Evolutionary conservation across 2,329 filamentous ascomycete species (phyloP), one percentile per base, ranked within the genome.

Genomic region (Cytospora leucostoma): DNA sequence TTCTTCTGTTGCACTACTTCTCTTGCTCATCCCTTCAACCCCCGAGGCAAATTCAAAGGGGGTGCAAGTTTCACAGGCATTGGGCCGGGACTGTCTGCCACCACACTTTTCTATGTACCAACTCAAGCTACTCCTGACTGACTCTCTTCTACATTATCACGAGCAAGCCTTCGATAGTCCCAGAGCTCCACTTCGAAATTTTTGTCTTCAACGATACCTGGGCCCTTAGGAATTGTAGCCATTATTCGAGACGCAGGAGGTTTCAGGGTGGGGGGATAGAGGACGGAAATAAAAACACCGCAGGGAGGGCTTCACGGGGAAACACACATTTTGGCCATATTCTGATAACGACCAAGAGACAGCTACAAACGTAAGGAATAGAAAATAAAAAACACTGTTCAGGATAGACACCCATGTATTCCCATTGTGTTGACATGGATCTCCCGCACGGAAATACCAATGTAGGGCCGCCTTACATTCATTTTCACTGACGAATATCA

Each of bases 141-240:
- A 11, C 50, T 51, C 53, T 37, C 38, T 19, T 53, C 12, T 38
- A 54, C 44, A 40, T 27, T 19, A 37, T 32, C 56, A 54, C 40
- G 34, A 37, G 32, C 12, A 38, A 54, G 51, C 52, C 47, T 60
- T 47, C 53, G 53, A 19, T 33, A 33, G 53, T 55, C 34, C 44
- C 50, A 47, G 56, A 32, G n/a, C 34, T 19, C 6, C 15, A 21
- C 38, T 7, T 44, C n/a, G n/a, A 57, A 15, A 37, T 11, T 38
- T 37, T 47, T 58, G 49, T 13, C 40, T 44, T 59, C 56, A 19
- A 56, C 54, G 64, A 65, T 64, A 65, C 64, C 53, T 65, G 44
- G 57, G 53, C 47, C 49, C 51, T 54, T 17, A 51, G 40, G 44
- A 35, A 19, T 37, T 33, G 2, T 6, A 47, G 44, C 44, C 7